These are phyloP conservation scores for Fraxinus xanthoxyloides DNA, from an alignment of 305 asterid species.

Conservation along the genomic window DNA sequence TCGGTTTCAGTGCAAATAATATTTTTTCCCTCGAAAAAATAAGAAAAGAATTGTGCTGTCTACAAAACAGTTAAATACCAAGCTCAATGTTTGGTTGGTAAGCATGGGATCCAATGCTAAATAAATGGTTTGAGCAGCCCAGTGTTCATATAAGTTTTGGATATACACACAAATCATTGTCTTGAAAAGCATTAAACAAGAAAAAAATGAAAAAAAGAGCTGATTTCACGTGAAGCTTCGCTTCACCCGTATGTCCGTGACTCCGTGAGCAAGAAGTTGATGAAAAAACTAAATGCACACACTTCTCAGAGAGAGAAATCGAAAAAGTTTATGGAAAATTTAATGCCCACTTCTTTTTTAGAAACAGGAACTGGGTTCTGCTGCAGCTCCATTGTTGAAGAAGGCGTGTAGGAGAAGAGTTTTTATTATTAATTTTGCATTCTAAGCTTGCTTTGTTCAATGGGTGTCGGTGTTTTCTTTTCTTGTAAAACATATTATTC, in stretches of 20 bases:
- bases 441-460: neutral
- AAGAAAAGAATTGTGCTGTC: neutral
- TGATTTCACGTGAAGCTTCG: slow-evolving; percentile 3
- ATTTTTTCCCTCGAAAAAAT: neutral
- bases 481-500: slow-evolving; percentile 12
- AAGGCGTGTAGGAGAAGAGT: neutral
- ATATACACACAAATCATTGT: neutral
- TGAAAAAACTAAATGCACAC: slow-evolving; percentile 3
- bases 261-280: neutral
- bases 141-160: neutral
- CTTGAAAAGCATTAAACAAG: neutral
- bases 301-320: neutral
- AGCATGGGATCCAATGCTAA: neutral
- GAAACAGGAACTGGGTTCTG: neutral
- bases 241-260: slow-evolving; percentile 1
- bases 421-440: neutral
- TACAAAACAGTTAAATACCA: neutral
- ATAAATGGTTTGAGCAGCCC: neutral
- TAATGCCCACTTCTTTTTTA: neutral
- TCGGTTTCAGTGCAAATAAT: neutral
- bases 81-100: neutral
- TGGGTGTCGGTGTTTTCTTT: neutral
- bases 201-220: neutral
- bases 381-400: slow-evolving; percentile 1
- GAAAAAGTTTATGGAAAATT: neutral